Evolutionary conservation across 2,329 filamentous ascomycete species (phyloP).

Genomic region (Pseudogymnoascus sp.): DNA sequence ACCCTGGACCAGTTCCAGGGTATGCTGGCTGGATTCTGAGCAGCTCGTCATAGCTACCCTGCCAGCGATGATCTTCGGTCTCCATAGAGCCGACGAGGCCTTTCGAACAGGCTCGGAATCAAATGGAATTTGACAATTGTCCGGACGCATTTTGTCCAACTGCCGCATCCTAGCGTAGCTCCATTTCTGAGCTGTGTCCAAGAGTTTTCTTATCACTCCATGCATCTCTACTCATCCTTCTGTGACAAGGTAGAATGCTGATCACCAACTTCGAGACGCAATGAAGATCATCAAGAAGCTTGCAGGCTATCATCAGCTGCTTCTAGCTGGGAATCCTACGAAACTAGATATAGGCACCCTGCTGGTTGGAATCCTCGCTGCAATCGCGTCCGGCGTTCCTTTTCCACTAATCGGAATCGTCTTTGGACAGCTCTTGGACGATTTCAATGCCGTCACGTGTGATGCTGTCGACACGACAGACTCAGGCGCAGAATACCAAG

Average conservation of each 20-base stretch:
- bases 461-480: constrained; percentile 26
- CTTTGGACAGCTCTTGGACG: constrained; percentile 53
- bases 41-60: background rate
- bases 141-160: background rate
- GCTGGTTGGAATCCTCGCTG: constrained; percentile 32
- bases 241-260: background rate
- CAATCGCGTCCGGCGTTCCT: constrained; percentile 48
- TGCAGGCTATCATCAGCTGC: constrained; percentile 28
- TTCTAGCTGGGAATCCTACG: constrained; percentile 31
- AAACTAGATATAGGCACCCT: constrained; percentile 26
- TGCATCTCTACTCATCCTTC: background rate
- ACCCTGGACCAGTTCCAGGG: constrained; percentile 14
- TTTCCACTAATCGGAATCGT: constrained; percentile 55
- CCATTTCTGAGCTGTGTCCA: background rate
- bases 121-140: background rate
- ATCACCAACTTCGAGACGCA: constrained; percentile 2
- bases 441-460: constrained; percentile 49
- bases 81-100: background rate
- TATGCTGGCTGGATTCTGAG: background rate
- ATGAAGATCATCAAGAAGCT: constrained; percentile 28
- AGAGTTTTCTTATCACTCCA: background rate
- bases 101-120: background rate
- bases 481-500: constrained; percentile 24
- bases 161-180: background rate
- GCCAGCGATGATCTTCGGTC: background rate